Base-by-base conservation (phyloP, 2,329 filamentous ascomycete genomes). In the Nigrospora osmanthi region DNA sequence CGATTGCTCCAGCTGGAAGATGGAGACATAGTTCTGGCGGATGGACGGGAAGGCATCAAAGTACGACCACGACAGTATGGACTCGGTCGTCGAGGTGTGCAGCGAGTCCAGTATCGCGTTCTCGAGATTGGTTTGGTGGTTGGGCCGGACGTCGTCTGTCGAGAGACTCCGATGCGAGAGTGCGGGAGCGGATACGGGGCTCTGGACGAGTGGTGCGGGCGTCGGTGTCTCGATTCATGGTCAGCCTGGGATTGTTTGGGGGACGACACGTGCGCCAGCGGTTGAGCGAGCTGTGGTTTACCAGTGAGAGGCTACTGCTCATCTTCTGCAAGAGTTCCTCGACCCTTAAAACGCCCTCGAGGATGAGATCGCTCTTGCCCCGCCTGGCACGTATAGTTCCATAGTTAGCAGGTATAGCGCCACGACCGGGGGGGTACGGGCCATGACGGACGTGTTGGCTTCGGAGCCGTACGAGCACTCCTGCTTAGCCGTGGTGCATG, bases 11-110 rank as follows among this genome's bases (percentile, higher is more conserved):
- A 76, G 60, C 15, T 68, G 61, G 41, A 75, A 75, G 19, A 75
- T 71, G 2, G 71, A 66, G 2, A 61, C 55, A 19, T 70, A 68
- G 14, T 67, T 65, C 28, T 65, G 57, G 1, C 71, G 59, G 19
- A 75, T 59, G 11, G 62, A 61, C 2, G 67, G 64, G 37, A 71
- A 71, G 2, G 61, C 56, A 28, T 72, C 65, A 44, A 75, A 74
- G 44, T 73, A 68, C 7, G 69, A 70, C 72, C 72, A 75, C 45
- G 70, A 67, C 0, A 76, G 61, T n/a, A 76, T 64, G 0, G 68
- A 71, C 51, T 75, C 71, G 0, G 71, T 75, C 1, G 71, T 70
- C 0, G 70, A 74, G 0, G 69, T 73, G 52, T 75, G 72, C 60
- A 73, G 68, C 1, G 68, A 70, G 11, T 72, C 70, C 6, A 76